Conservation (phyloP, 331 rosid species). For the Rhamnella rubrinervis region DNA sequence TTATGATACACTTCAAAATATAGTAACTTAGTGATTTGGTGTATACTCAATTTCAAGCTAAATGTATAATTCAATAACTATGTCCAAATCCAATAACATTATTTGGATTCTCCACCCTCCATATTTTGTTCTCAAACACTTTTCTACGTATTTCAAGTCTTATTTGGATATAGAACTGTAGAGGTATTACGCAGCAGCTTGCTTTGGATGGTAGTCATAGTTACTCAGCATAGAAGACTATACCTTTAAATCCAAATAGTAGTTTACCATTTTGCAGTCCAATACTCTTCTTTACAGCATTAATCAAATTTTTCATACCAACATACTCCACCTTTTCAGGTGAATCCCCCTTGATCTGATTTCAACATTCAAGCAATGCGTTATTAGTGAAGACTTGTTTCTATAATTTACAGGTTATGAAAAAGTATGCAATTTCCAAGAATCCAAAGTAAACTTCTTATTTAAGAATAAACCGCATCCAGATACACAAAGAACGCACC, state of each 20-base stretch:
- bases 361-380: slow-evolving; percentile 28
- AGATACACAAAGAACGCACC: slow-evolving; percentile 47
- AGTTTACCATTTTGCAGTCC: slow-evolving; percentile 74
- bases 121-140: not conserved
- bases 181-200: slow-evolving; percentile 7
- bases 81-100: too few relatives aligned
- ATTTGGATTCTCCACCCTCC: not conserved
- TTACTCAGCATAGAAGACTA: slow-evolving; percentile 10
- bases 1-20: too few relatives aligned
- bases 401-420: slow-evolving; percentile 7
- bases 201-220: slow-evolving; percentile 5
- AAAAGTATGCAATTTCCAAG: slow-evolving; percentile 22
- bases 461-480: slow-evolving; percentile 22
- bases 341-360: slow-evolving; percentile 92
- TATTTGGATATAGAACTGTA: slow-evolving; percentile 3
- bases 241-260: slow-evolving; percentile 86
- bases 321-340: slow-evolving; percentile 87
- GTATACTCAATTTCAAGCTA: too few relatives aligned
- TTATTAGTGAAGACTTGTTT: slow-evolving; percentile 17
- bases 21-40: too few relatives aligned
- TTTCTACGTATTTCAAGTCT: slow-evolving; percentile 1
- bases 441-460: slow-evolving; percentile 20
- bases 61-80: not conserved
- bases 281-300: slow-evolving; percentile 67
- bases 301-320: slow-evolving; percentile 85